Percentiles rank a stretch among this genome's conserved stretches.
These are phyloP conservation scores for Fomitopsis pulvina DNA, from an alignment of 768 basidiomycete species.

Conservation along the genomic window DNA sequence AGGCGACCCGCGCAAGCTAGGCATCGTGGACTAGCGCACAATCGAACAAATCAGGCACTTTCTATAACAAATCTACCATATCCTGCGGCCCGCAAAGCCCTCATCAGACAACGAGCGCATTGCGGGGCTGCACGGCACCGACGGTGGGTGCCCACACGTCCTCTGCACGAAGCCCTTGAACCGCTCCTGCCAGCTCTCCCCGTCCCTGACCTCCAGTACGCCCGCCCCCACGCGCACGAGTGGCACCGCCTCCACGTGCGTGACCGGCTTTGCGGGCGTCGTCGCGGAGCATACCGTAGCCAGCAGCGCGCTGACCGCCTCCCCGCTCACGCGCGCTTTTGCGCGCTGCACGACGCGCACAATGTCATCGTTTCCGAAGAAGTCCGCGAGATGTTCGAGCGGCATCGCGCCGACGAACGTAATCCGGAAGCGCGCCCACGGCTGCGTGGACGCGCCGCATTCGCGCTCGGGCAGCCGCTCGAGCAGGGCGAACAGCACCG, in stretches of 20 bases:
- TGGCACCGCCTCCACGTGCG: not conserved
- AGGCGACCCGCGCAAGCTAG: conserved; percentile 35
- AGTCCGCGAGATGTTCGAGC: not conserved
- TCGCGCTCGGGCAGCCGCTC: not conserved
- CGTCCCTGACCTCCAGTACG: not conserved
- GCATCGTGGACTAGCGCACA: conserved; percentile 10
- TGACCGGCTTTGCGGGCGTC: not conserved
- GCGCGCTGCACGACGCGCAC: not conserved
- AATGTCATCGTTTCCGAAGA: not conserved
- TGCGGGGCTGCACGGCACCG: not conserved
- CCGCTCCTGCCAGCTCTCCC: not conserved
- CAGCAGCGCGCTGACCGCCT: not conserved
- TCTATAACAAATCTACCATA: too few species aligned
- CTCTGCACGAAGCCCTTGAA: not conserved
- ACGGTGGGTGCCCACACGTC: not conserved
- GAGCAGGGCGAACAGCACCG: not conserved
- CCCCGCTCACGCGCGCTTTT: not conserved
- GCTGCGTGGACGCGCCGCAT: not conserved
- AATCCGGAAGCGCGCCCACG: not conserved
- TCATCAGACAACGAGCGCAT: not conserved
- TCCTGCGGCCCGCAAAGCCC: too few species aligned
- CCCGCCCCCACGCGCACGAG: not conserved
- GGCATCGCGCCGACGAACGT: not conserved
- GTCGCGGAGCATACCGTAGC: not conserved
- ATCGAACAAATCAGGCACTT: not conserved